phyloP scores from a whole-genome alignment of 2,329 filamentous ascomycete genomes.

The Fusarium acutatum region DNA sequence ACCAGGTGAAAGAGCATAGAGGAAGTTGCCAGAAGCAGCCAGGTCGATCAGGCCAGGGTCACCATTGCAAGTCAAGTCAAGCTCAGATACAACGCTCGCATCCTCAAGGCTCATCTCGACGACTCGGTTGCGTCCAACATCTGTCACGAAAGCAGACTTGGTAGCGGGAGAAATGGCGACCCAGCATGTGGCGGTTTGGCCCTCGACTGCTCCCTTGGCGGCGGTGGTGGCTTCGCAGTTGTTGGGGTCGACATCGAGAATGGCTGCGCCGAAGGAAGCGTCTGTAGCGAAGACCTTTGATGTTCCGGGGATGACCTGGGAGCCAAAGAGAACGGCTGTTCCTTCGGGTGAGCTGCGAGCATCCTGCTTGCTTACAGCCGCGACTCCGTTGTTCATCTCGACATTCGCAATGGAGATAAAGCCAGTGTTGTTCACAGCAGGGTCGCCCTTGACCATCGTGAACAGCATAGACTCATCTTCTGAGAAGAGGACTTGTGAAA shows the following conservation, averaged over 20 bases:
- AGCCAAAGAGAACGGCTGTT: constrained; percentile 67
- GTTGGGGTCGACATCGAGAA: constrained; percentile 53
- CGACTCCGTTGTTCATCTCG: not conserved
- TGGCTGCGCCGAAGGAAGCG: constrained; percentile 63
- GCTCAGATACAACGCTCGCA: constrained; percentile 54
- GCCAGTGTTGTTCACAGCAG: constrained; percentile 61
- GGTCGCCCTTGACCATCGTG: constrained; percentile 69
- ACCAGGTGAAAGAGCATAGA: constrained; percentile 66
- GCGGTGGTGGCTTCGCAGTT: constrained; percentile 45
- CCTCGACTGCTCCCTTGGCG: constrained; percentile 53
- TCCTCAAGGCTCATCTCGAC: constrained; percentile 64
- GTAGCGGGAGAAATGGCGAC: constrained; percentile 57
- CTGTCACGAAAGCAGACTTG: constrained; percentile 65
- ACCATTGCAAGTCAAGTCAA: constrained; percentile 55
- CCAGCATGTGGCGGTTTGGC: constrained; percentile 68
- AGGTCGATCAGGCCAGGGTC: constrained; percentile 67
- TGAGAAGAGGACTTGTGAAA: constrained; percentile 69
- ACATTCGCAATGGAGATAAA: constrained; percentile 64
- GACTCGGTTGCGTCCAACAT: constrained; percentile 60
- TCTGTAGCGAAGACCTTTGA: constrained; percentile 63
- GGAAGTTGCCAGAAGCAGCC: constrained; percentile 58
- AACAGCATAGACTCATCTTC: constrained; percentile 60
- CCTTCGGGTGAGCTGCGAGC: constrained; percentile 56
- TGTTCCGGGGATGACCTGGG: constrained; percentile 54
- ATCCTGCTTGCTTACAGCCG: constrained; percentile 39